Percentiles rank a stretch among this genome's conserved stretches.
Conservation (phyloP, 768 basidiomycete genomes). For the Tephrocybe sp. region DNA sequence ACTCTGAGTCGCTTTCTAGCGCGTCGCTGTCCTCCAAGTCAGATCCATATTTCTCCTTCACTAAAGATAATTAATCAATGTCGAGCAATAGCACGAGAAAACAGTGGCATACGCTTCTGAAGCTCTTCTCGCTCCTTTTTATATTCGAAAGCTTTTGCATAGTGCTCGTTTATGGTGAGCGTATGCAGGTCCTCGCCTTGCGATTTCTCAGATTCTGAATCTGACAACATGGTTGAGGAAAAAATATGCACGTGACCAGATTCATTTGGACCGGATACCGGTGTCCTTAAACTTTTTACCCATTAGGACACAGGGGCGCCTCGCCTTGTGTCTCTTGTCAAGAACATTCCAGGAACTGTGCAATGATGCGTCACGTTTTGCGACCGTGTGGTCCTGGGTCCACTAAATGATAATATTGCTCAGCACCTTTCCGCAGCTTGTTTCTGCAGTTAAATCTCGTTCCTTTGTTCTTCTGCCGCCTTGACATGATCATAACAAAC, state of each 20-base stretch:
- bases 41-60: conserved; percentile 86
- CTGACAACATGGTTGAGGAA: conserved; percentile 37
- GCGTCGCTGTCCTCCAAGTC: conserved; percentile 56
- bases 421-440: conserved; percentile 6
- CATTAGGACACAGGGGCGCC: too few species aligned
- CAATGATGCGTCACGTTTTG: background rate
- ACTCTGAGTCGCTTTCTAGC: conserved; percentile 64
- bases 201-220: conserved; percentile 45
- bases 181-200: conserved; percentile 41
- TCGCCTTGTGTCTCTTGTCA: background rate
- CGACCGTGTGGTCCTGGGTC: background rate
- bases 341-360: background rate
- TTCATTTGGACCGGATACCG: background rate
- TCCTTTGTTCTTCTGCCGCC: background rate
- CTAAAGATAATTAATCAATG: conserved; percentile 33
- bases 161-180: conserved; percentile 71
- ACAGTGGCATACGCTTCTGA: conserved; percentile 54
- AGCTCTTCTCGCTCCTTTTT: conserved; percentile 87
- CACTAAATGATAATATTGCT: too few species aligned
- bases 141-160: conserved; percentile 79
- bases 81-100: background rate
- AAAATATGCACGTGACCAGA: conserved; percentile 7
- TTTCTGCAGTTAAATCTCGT: background rate
- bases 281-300: too few species aligned
- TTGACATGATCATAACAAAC: conserved; percentile 11